Evolutionary conservation across 345 rosid genomes (phyloP).

Genomic region (Mallotus nudiflorus): DNA sequence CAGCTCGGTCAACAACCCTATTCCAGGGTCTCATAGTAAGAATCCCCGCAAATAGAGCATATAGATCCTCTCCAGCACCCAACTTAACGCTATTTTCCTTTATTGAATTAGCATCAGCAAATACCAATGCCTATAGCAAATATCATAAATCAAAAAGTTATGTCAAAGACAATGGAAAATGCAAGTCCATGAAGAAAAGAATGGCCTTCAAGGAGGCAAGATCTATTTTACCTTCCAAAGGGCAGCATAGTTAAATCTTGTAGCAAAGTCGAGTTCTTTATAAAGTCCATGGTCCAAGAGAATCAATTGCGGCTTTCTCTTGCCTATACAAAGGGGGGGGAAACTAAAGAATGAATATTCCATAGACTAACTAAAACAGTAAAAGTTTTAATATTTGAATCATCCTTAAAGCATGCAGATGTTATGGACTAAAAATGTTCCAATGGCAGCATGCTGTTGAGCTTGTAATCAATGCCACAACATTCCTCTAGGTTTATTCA

Average conservation of each 20-base stretch:
- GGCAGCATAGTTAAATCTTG: constrained; percentile 80
- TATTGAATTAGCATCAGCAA: constrained; percentile 80
- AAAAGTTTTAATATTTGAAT: too few relatives aligned
- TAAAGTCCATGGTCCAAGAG: constrained; percentile 92
- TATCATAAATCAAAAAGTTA: constrained; percentile 8
- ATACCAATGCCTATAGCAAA: constrained; percentile 59
- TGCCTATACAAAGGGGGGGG: constrained; percentile 38
- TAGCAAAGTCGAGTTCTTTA: constrained; percentile 76
- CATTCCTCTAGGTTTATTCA: background rate
- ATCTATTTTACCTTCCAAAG: constrained; percentile 70
- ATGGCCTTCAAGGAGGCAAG: background rate
- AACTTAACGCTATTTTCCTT: constrained; percentile 76
- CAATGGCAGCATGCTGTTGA: background rate
- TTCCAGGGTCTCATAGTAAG: constrained; percentile 97
- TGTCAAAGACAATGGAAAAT: constrained; percentile 9
- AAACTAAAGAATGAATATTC: background rate
- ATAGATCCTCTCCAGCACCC: constrained; percentile 94
- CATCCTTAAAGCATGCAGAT: background rate
- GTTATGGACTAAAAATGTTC: background rate
- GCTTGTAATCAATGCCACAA: background rate
- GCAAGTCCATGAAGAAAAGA: constrained; percentile 1
- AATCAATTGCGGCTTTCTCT: constrained; percentile 78
- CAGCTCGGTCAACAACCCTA: constrained; percentile 68
- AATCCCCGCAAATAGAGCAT: constrained; percentile 75
- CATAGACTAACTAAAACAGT: background rate